These are phyloP conservation scores for Karstenula rhodostoma DNA, from an alignment of 2,329 filamentous ascomycete species.

Conservation along the genomic window DNA sequence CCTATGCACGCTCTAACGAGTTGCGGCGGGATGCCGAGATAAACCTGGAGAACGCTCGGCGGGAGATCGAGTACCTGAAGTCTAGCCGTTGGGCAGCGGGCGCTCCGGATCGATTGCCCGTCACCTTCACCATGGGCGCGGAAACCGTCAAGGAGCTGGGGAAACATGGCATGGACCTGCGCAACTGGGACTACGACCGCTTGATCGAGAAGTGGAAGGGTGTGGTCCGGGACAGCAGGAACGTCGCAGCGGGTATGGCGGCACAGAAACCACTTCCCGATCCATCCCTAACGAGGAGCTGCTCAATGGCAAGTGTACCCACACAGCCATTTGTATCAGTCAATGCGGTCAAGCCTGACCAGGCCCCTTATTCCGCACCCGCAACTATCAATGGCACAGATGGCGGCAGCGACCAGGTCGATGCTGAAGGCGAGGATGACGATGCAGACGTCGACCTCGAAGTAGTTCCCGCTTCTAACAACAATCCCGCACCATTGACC, in stretches of 20 bases:
- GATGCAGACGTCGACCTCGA: slow-evolving; percentile 44
- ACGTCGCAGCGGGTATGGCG: slow-evolving; percentile 38
- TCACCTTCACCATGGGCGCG: slow-evolving; percentile 47
- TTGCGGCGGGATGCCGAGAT: slow-evolving; percentile 45
- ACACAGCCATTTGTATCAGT: slow-evolving; percentile 29
- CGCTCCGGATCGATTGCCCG: slow-evolving; percentile 38
- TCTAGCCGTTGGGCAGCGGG: slow-evolving; percentile 38
- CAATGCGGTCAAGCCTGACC: slow-evolving; percentile 28
- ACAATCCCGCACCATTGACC: slow-evolving; percentile 18
- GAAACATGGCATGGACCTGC: slow-evolving; percentile 47
- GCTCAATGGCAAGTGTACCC: slow-evolving; percentile 42
- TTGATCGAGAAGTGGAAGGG: slow-evolving; percentile 51
- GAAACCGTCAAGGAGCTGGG: slow-evolving; percentile 51
- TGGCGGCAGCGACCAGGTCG: slow-evolving; percentile 38
- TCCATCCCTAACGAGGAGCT: slow-evolving; percentile 29
- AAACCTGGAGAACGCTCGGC: slow-evolving; percentile 50
- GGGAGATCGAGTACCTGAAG: slow-evolving; percentile 54
- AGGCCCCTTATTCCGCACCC: slow-evolving; percentile 40
- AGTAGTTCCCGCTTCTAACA: slow-evolving; percentile 37
- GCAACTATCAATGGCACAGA: slow-evolving; percentile 39
- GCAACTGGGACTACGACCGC: slow-evolving; percentile 52
- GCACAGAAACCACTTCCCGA: slow-evolving; percentile 46
- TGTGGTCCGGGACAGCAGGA: slow-evolving; percentile 45
- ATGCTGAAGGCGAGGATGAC: slow-evolving; percentile 49
- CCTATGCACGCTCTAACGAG: slow-evolving; percentile 53